A percentile compares a stretch with the other conserved stretches of the same genome.
These are phyloP conservation scores for Vachellia pachyceras DNA, from an alignment of 306 rosid genomes.

Conservation along the genomic window DNA sequence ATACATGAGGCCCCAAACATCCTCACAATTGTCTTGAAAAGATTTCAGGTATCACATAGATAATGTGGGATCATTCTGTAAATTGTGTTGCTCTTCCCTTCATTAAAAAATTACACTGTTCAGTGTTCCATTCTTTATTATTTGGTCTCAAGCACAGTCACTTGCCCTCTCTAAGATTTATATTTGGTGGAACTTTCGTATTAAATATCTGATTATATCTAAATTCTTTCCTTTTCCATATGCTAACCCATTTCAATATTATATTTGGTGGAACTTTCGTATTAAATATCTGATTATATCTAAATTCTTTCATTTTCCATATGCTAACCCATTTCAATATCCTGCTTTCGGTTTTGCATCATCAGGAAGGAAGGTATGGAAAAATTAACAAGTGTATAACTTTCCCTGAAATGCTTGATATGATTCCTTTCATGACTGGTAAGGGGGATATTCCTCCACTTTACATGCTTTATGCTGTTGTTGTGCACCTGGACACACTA, in stretches of 20 bases:
- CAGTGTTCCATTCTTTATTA: not conserved
- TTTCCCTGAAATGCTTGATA: conserved; percentile 86
- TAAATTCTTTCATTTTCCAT: conserved; percentile 12
- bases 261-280: conserved; percentile 30
- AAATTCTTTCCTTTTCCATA: conserved; percentile 11
- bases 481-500: conserved; percentile 80
- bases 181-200: conserved; percentile 28
- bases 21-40: conserved; percentile 79
- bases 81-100: not conserved
- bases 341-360: conserved; percentile 36
- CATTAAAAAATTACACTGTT: not conserved
- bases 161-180: conserved; percentile 5
- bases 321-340: conserved; percentile 26
- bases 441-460: conserved; percentile 75
- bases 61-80: conserved; percentile 11
- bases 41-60: conserved; percentile 77
- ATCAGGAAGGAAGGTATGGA: conserved; percentile 87
- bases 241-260: conserved; percentile 28
- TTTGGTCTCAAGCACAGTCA: not conserved
- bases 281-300: conserved; percentile 1
- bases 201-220: conserved; percentile 1
- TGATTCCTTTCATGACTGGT: conserved; percentile 89
- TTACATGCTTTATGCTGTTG: conserved; percentile 81
- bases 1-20: conserved; percentile 92
- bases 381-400: conserved; percentile 82